Evolutionary conservation across 2,329 filamentous ascomycete genomes (phyloP).

Genomic region (Cercospora sp.): DNA sequence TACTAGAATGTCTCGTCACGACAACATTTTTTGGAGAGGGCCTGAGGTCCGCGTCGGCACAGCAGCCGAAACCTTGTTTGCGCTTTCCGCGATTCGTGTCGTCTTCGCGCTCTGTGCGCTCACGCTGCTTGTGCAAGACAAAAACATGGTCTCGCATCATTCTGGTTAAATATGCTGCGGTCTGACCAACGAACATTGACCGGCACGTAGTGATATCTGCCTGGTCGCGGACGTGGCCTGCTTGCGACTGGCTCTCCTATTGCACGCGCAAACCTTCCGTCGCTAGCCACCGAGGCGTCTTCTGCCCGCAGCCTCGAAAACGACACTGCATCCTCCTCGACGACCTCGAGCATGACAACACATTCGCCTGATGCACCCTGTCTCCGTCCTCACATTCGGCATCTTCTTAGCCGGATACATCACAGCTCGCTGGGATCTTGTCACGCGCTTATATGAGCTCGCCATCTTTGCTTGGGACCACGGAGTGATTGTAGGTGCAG

Average conservation of each 20-base stretch:
- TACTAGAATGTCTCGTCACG: not conserved
- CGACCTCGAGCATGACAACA: slow-evolving; percentile 18
- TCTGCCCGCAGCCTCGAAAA: not conserved
- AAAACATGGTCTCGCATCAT: not conserved
- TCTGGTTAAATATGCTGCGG: not conserved
- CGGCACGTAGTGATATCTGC: not conserved
- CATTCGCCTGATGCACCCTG: slow-evolving; percentile 76
- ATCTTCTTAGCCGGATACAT: slow-evolving; percentile 99
- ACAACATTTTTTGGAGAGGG: slow-evolving; percentile 3
- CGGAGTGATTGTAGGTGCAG: slow-evolving; percentile 77
- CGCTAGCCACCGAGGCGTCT: slow-evolving; percentile 9
- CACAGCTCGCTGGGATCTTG: slow-evolving; percentile 97
- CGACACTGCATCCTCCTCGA: not conserved
- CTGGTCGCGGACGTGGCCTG: not conserved
- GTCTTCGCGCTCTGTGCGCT: not conserved
- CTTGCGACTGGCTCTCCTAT: not conserved
- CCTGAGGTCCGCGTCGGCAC: not conserved
- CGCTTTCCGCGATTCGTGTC: not conserved
- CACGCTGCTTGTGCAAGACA: not conserved
- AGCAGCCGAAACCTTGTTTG: not conserved
- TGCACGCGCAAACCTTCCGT: not conserved
- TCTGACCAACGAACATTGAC: not conserved
- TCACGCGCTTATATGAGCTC: slow-evolving; percentile 94
- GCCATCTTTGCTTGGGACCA: slow-evolving; percentile 97
- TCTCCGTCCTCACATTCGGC: slow-evolving; percentile 90